Percentiles rank a stretch among this genome's conserved stretches.
phyloP scores from a whole-genome alignment of 2,329 filamentous ascomycete species.

The Xylaria hypoxylon region DNA sequence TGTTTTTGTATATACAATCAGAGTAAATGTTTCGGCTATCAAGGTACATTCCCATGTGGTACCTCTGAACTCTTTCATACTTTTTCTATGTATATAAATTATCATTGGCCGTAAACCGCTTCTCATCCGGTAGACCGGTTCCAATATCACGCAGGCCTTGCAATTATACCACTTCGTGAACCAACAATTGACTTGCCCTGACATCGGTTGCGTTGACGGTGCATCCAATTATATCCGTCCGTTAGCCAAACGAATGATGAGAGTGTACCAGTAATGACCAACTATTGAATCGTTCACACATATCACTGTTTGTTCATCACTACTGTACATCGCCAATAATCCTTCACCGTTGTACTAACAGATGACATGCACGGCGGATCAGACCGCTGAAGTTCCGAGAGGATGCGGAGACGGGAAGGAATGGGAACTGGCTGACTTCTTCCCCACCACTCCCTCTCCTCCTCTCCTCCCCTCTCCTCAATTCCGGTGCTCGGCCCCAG shows the following conservation, averaged over 20 bases:
- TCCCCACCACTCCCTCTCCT: background rate
- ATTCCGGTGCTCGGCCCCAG: constrained; percentile 6
- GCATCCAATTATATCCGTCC: background rate
- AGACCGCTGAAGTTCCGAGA: constrained; percentile 32
- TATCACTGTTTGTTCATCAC: background rate
- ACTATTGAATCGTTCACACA: background rate
- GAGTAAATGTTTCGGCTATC: constrained; percentile 11
- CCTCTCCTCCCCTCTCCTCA: constrained; percentile 2
- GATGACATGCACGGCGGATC: constrained; percentile 29
- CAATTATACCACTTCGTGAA: background rate
- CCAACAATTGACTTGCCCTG: constrained; percentile 13
- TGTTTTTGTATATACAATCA: background rate
- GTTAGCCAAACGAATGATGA: background rate
- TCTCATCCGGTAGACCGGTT: constrained; percentile 14
- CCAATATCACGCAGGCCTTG: background rate
- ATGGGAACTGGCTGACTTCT: constrained; percentile 27
- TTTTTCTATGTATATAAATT: background rate
- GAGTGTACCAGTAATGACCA: background rate
- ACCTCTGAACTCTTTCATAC: background rate
- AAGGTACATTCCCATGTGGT: constrained; percentile 2
- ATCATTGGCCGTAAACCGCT: background rate
- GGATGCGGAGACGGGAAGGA: constrained; percentile 34
- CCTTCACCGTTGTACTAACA: background rate
- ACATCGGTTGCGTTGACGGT: background rate
- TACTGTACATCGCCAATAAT: constrained; percentile 1